Conservation (phyloP, 495 filamentous ascomycete species). For the Penicillium steckii region DNA sequence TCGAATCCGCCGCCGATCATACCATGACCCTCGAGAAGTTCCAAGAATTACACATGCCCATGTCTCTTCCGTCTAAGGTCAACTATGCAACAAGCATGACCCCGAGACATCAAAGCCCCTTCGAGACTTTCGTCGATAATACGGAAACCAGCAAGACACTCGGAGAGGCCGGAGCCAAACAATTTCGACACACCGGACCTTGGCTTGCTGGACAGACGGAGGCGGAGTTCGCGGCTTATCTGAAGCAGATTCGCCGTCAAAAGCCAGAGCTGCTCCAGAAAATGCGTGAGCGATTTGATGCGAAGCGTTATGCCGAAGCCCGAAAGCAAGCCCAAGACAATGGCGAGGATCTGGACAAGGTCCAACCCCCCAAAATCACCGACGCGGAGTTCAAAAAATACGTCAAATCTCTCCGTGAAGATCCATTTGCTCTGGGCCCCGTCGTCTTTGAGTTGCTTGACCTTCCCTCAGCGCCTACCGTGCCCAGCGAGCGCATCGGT, state of each 20-base stretch:
- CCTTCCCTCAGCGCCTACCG: conserved; percentile 41
- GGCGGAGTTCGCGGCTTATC: conserved; percentile 66
- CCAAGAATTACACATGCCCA: conserved; percentile 72
- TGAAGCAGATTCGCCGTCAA: conserved; percentile 59
- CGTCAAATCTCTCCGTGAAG: conserved; percentile 56
- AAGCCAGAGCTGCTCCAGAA: conserved; percentile 63
- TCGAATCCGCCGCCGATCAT: conserved; percentile 79
- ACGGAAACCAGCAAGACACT: conserved; percentile 38
- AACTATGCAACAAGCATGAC: conserved; percentile 28
- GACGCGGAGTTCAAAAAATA: conserved; percentile 60
- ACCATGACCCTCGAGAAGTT: conserved; percentile 80
- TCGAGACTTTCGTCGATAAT: conserved; percentile 49
- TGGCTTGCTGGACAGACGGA: conserved; percentile 76
- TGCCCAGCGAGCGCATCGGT: conserved; percentile 37
- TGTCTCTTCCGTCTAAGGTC: conserved; percentile 48
- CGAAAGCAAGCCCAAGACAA: conserved; percentile 46
- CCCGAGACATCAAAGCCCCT: conserved; percentile 47
- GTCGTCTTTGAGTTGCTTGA: conserved; percentile 49
- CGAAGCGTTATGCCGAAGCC: conserved; percentile 42
- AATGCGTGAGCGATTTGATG: conserved; percentile 45
- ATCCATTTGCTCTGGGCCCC: conserved; percentile 46
- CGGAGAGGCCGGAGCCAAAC: conserved; percentile 29
- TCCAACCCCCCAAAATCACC: conserved; percentile 44
- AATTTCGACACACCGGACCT: conserved; percentile 60
- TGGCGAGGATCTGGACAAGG: conserved; percentile 37